Percentiles rank a stretch among this genome's conserved stretches.
These are phyloP conservation scores for Hypoxylon lenormandii DNA, from an alignment of 495 filamentous ascomycete genomes.

Conservation along the genomic window DNA sequence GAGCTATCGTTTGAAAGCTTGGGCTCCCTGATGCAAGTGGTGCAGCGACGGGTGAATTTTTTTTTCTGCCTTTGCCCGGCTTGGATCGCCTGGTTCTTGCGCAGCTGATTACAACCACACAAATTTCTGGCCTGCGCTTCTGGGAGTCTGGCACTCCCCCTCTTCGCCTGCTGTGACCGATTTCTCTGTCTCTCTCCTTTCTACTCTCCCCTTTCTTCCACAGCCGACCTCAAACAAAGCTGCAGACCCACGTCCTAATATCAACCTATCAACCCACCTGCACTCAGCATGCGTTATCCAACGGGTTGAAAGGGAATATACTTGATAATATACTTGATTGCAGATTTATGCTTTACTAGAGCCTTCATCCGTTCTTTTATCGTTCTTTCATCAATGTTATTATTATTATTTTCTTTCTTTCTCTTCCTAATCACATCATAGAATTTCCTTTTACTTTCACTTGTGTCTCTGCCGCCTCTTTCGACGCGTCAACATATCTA, in stretches of 20 bases:
- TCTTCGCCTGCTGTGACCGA: constrained; percentile 26
- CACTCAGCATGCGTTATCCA: neutral
- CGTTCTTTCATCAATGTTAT: neutral
- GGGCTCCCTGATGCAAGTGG: constrained; percentile 16
- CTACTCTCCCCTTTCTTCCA: constrained; percentile 46
- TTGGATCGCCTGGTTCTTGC: constrained; percentile 37
- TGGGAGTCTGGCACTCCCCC: constrained; percentile 50
- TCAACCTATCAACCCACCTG: constrained; percentile 1
- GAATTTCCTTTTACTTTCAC: neutral
- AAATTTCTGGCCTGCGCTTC: constrained; percentile 36
- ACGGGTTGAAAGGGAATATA: neutral
- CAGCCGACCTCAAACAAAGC: constrained; percentile 16
- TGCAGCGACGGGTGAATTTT: constrained; percentile 23
- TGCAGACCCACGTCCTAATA: constrained; percentile 9
- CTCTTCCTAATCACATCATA: neutral
- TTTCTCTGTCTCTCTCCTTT: constrained; percentile 46
- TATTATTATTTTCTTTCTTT: neutral
- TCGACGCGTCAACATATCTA: neutral
- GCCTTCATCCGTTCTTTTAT: neutral
- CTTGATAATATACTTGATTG: neutral
- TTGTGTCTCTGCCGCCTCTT: neutral
- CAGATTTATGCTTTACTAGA: neutral
- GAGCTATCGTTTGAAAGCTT: constrained; percentile 10
- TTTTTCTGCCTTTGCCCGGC: constrained; percentile 45
- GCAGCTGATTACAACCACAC: constrained; percentile 55